Evolutionary conservation across 1,139 yeast species (phyloP), one percentile per base, ranked within the genome.

Genomic region (Zygoascus sp.): DNA sequence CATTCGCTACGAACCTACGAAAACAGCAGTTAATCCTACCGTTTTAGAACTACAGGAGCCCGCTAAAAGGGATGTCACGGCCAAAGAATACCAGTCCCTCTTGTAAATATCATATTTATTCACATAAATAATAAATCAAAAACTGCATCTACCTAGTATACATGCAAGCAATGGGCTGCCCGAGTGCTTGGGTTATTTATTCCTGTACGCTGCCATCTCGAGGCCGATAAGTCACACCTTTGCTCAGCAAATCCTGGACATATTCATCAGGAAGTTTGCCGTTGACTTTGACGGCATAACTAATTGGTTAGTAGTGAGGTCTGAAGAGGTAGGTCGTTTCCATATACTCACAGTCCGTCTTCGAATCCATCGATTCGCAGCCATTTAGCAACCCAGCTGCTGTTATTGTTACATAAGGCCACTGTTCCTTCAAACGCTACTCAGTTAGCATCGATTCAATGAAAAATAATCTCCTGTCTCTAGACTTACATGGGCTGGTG

Each of bases 331-430:
- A 10, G n/a, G 28, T 25, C 8, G 28, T 22, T n/a, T 16, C 20
- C 17, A 19, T 2, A 22, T 37, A 49, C 49, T 35, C 40, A 87
- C 58, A 92, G 66, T 0, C 98, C 99, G 1, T 95, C 85, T 25
- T 81, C 83, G 63, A 89, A 89, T 22, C 88, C 83, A 59, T 88
- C 96, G 22, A 92, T 84, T 67, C 97, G 80, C 50, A 92, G 73
- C 99, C 99, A 92, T 61, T 88, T 79, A 19, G 97, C 97, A 27
- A 89, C 97, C 99, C 99, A 92, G 2, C 97, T 88, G 36, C 77
- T 80, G 47, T 80, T 80, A 42, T 92, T 90, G 50, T 84, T 89
- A 46, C 95, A 89, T 54, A 89, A 75, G 1, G 97, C 97, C 9
- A 92, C 95, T 40, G 86, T 73, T 0, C 99, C 99, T 70, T 92